A percentile compares a stretch with the other conserved stretches of the same genome.
Evolutionary conservation across 768 basidiomycete species (phyloP).

Genomic region (Boletus vermiculosoides): DNA sequence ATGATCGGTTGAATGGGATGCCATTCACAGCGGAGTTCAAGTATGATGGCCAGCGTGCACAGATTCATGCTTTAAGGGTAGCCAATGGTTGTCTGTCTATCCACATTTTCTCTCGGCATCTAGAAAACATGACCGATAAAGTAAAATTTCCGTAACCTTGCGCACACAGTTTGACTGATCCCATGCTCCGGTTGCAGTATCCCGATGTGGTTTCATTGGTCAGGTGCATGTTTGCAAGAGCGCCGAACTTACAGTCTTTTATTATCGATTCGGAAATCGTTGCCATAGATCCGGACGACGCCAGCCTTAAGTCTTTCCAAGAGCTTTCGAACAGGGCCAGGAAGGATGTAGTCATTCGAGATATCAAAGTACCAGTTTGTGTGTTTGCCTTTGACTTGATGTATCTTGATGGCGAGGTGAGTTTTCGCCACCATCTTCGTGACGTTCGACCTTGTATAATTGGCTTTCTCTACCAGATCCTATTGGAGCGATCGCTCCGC

Average conservation of each 20-base stretch:
- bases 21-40: conserved; percentile 88
- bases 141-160: conserved; percentile 33
- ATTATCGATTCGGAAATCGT: conserved; percentile 88
- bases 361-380: conserved; percentile 78
- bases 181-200: conserved; percentile 49
- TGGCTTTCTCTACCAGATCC: conserved; percentile 43
- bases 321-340: conserved; percentile 82
- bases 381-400: conserved; percentile 89
- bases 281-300: conserved; percentile 66
- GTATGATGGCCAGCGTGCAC: conserved; percentile 85
- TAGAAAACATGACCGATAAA: conserved; percentile 92
- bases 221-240: conserved; percentile 44
- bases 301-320: conserved; percentile 76
- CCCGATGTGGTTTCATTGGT: conserved; percentile 73
- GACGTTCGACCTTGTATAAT: background rate
- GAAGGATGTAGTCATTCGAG: conserved; percentile 73
- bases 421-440: conserved; percentile 18
- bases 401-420: conserved; percentile 77
- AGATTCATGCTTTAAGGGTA: conserved; percentile 57
- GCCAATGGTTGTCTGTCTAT: conserved; percentile 37
- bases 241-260: conserved; percentile 52
- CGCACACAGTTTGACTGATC: conserved; percentile 7
- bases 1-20: conserved; percentile 58
- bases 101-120: conserved; percentile 81
- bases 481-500: conserved; percentile 69